A percentile compares a stretch with the other conserved stretches of the same genome.
These are phyloP conservation scores for Helianthus annuus DNA, from an alignment of 129 eudicot species.

Conservation along the genomic window HanXRQr2.0-SUNRISE NC_035441.2:90094199-90094698, in stretches of 20 bases:
- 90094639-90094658: background rate
- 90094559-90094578: slow-evolving; percentile 74
- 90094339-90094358: background rate
- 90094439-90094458: slow-evolving; percentile 18
- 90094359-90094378: slow-evolving; percentile 9
- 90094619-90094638: slow-evolving; percentile 9
- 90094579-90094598: slow-evolving; percentile 80
- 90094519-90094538: slow-evolving; percentile 7
- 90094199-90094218: too few relatives aligned
- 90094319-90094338: too few relatives aligned
- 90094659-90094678: slow-evolving; percentile 20
- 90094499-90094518: background rate
- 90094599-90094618: slow-evolving; percentile 71
- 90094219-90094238: too few relatives aligned
- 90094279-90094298: too few relatives aligned
- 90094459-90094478: background rate
- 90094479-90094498: background rate
- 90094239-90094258: too few relatives aligned
- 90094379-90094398: slow-evolving; percentile 39
- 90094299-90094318: too few relatives aligned
- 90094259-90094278: too few relatives aligned
- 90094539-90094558: slow-evolving; percentile 70
- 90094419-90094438: slow-evolving; percentile 49
- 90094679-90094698: slow-evolving; percentile 52
- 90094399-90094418: slow-evolving; percentile 31